Base-by-base conservation (phyloP, 768 basidiomycete species). In the Tricholomella constricta region DNA sequence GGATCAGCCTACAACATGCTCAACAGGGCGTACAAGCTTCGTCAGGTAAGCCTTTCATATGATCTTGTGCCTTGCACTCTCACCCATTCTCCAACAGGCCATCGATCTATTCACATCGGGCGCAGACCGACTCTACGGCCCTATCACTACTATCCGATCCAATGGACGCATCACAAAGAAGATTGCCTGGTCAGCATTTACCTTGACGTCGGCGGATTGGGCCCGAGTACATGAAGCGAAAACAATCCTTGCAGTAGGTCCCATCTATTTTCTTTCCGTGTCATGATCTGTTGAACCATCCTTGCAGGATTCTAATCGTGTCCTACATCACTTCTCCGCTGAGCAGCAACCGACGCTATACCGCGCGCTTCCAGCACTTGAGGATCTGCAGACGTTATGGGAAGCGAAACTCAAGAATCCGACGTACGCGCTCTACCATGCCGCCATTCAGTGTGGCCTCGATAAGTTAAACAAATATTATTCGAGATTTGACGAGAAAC, bases 381-480 rank as follows among this genome's bases (percentile, higher is more conserved):
- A 72, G 40, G 54, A 62, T 2, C 60, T 72, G 0, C 65, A 57
- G 10, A 58, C 62, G 0, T 51, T 58, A 0, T 72, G 67, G 69
- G 69, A 70, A 25, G 48, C 34, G 11, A 71, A 69, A 52, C 14
- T 2, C 0, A 10, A 52, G 0, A 7, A 58, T 3, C 20, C 20
- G 0, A 12, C 23, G 2, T 73, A 51, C 23, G 2, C 8, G 0
- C 6, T 59, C 36, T 72, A 62, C 51, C 46, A 61, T 9, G 31
- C 44, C 0, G 60, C 64, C 2, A 53, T 72, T 12, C 12, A 51
- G 0, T 37, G 45, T 25, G 66, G 65, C 5, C 50, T 68, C 5
- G 40, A 27, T 0, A 72, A 70, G 52, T 35, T 72, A 0, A 20
- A 27, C 1, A 63, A 63, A 42, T 68, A 63, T 26, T 66, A 65